Conservation (phyloP, 176 grass and related monocot species). For the Themeda triandra region DNA sequence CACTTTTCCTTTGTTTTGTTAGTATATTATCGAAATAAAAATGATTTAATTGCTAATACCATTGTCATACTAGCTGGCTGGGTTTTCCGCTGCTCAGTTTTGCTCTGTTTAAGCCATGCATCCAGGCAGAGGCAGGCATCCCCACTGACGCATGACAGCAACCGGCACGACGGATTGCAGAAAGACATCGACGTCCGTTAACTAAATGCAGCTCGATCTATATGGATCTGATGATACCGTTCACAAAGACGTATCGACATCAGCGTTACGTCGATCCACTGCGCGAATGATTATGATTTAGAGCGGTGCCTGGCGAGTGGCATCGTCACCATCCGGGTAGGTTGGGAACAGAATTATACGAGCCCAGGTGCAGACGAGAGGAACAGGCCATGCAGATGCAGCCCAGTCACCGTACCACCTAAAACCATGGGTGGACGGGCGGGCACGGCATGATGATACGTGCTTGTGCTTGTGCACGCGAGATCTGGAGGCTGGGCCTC, state of each 20-base stretch:
- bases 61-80: background rate
- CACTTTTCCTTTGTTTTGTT: background rate
- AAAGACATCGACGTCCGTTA: background rate
- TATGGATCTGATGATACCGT: background rate
- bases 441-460: background rate
- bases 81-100: background rate
- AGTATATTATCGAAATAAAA: background rate
- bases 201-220: background rate
- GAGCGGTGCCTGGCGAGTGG: background rate
- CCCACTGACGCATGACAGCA: background rate
- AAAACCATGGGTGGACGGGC: background rate
- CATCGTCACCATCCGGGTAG: background rate
- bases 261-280: background rate
- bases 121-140: too few relatives aligned
- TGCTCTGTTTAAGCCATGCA: background rate
- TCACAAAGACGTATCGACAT: background rate
- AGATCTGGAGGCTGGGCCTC: background rate
- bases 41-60: background rate
- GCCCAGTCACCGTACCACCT: background rate
- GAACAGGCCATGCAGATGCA: constrained; percentile 3
- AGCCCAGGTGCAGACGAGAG: background rate
- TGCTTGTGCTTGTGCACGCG: background rate
- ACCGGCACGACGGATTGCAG: background rate
- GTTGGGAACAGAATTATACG: background rate
- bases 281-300: background rate